Base-by-base conservation (phyloP, 768 basidiomycete genomes). In the Calocybe gangraenosa region DNA sequence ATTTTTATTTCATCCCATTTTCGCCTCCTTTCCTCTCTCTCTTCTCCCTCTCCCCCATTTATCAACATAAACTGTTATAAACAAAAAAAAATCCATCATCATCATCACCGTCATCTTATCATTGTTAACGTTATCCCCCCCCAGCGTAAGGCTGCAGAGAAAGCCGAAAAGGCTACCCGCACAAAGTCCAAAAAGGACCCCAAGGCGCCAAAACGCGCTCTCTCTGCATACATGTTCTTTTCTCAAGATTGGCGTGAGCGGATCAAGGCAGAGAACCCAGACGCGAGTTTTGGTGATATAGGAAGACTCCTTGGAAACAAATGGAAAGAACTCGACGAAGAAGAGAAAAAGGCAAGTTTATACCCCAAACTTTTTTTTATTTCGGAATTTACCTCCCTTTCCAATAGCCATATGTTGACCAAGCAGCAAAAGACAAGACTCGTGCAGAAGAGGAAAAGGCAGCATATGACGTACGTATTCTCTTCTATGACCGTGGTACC, bases 151-250 rank as follows among this genome's bases (percentile, higher is more conserved):
- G 84, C 83, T 60, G 81, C 79, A 42, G 81, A 81, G 57, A 87
- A 87, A 69, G 73, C 76, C 18, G 84, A 85, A 57, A 82, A 81
- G 55, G 69, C 73, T 15, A 50, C 71, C 30, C 67, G 74, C 53
- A 21, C 49, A 22, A 82, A 81, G 61, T 64, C 66, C 48, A 81
- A 86, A 69, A 92, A 90, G 68, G 84, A 92, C 64, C 80, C 79
- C 50, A 86, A 87, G 65, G 81, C 84, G 36, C 92, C 92, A 50
- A 96, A 97, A 73, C 82, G 93, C 43, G 87, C 91, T 0, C 76
- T 96, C 37, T 96, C 93, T 22, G 92, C 95, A 32, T 98, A 96
- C 74, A 96, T 98, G 95, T 93, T 93, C 86, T 98, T 97, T 78
- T 84, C 82, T 57, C 89, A 93, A 65, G 94, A 92, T 66, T 87